Evolutionary conservation across 2,329 filamentous ascomycete species (phyloP).

Genomic region (Dactylellina drechsleri): DNA sequence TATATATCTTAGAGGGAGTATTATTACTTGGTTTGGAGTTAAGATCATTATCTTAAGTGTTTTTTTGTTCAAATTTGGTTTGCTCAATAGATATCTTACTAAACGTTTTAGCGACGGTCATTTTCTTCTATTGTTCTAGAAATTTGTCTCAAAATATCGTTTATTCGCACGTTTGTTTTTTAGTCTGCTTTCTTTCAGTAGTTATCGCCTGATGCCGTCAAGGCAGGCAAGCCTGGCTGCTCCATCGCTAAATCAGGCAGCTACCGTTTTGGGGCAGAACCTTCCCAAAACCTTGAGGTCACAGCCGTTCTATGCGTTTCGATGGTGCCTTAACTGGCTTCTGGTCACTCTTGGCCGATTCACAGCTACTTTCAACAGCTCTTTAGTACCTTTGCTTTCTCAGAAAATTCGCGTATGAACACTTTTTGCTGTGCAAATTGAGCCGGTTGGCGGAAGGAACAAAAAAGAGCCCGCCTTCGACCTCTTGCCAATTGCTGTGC

Average conservation of each 20-base stretch:
- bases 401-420: too few species aligned
- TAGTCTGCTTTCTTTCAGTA: too few species aligned
- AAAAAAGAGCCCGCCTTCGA: too few species aligned
- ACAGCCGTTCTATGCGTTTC: neutral
- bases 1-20: constrained; percentile 13
- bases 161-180: too few species aligned
- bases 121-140: constrained; percentile 14
- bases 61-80: constrained; percentile 2
- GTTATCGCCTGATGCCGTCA: neutral
- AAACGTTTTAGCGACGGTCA: neutral
- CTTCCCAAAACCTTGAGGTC: constrained; percentile 17
- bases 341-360: neutral
- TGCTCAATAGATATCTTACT: neutral
- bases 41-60: neutral
- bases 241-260: constrained; percentile 43
- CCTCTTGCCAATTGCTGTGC: too few species aligned
- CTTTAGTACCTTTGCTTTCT: too few species aligned
- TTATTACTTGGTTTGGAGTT: constrained; percentile 1
- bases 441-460: too few species aligned
- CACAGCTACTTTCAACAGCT: too few species aligned
- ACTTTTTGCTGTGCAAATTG: too few species aligned
- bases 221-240: constrained; percentile 6
- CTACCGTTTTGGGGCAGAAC: constrained; percentile 18
- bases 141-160: neutral
- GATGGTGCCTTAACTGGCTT: constrained; percentile 17